Base-by-base conservation (phyloP, 2,329 filamentous ascomycete species). In the Coniella vitis region DNA sequence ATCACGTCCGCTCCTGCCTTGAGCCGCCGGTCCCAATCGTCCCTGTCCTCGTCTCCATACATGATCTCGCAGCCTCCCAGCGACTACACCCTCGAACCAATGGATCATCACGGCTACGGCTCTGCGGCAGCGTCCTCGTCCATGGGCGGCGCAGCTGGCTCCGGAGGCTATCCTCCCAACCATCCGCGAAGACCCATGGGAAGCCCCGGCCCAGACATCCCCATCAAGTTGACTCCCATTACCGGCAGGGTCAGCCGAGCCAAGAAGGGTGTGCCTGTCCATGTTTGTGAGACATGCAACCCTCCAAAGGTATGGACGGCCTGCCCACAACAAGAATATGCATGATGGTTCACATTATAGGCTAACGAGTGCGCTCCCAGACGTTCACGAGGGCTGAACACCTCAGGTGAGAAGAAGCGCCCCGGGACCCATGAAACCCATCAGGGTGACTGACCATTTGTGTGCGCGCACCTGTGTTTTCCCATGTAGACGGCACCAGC, bases 371-470 rank as follows among this genome's bases (percentile, higher is more conserved):
- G n/a, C n/a, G n/a, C 50, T 13, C 45, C 31, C 36, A 82, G 79
- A 81, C 75, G 2, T 83, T 83, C 54, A 81, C 78, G 12, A 69
- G 79, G 58, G 79, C 79, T 25, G 79, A 83, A 58, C 79, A 83
- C 63, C 63, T 83, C 37, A 76, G 77, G 78, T 82, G 56, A 62
- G 61, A 39, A 21, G 14, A 21, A 41, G 20, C 31, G 25, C 25
- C 7, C n/a, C 8, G 13, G 32, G 7, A 52, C 44, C 44, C 34
- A 47, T 35, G 4, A 50, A 39, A 38, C 45, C 19, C 53, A 55
- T 35, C 40, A 53, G 36, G 29, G 47, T 50, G 45, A 53, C 63
- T 66, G 56, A 65, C 44, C n/a, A n/a, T n/a, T n/a, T n/a, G n/a
- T n/a, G n/a, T n/a, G n/a, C n/a, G n/a, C n/a, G n/a, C n/a, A n/a